Percentiles rank a stretch among this genome's conserved stretches.
Evolutionary conservation across 2,329 filamentous ascomycete species (phyloP).

Genomic region (Fusarium sp.): DNA sequence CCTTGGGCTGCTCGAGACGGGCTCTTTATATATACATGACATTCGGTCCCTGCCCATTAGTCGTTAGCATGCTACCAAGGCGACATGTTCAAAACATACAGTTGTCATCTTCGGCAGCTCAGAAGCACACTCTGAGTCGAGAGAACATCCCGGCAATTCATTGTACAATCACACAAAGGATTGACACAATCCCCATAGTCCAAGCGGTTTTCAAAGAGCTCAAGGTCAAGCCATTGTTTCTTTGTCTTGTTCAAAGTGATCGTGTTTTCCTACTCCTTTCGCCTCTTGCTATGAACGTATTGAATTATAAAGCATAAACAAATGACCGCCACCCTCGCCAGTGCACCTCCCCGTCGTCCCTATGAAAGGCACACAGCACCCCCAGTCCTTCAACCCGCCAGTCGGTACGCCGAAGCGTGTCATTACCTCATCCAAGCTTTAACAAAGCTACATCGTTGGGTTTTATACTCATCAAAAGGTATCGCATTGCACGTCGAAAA

Average conservation of each 20-base stretch:
- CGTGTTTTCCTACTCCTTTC: constrained; percentile 47
- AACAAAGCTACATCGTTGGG: constrained; percentile 28
- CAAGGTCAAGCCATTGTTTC: constrained; percentile 20
- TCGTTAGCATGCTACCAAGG: background rate
- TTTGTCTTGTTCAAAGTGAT: constrained; percentile 39
- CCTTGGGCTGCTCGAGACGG: background rate
- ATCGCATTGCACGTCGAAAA: constrained; percentile 43
- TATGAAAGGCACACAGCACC: constrained; percentile 1
- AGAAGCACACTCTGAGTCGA: background rate
- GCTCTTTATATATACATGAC: background rate
- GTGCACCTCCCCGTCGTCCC: constrained; percentile 18
- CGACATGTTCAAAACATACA: background rate
- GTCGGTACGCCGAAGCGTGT: constrained; percentile 32
- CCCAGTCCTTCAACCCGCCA: constrained; percentile 29
- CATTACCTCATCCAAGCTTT: constrained; percentile 31
- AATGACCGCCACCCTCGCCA: constrained; percentile 31
- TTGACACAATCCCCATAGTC: background rate
- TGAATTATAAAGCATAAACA: constrained; percentile 41
- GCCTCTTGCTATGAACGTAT: constrained; percentile 47
- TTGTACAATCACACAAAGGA: background rate
- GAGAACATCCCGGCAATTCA: background rate
- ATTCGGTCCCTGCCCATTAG: background rate
- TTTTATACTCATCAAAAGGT: constrained; percentile 42
- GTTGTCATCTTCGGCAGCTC: background rate
- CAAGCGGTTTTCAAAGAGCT: background rate